Percentiles rank a stretch among this genome's conserved stretches.
These are phyloP conservation scores for Begonia loranthoides DNA, from an alignment of 306 rosid species.

Conservation along the genomic window DNA sequence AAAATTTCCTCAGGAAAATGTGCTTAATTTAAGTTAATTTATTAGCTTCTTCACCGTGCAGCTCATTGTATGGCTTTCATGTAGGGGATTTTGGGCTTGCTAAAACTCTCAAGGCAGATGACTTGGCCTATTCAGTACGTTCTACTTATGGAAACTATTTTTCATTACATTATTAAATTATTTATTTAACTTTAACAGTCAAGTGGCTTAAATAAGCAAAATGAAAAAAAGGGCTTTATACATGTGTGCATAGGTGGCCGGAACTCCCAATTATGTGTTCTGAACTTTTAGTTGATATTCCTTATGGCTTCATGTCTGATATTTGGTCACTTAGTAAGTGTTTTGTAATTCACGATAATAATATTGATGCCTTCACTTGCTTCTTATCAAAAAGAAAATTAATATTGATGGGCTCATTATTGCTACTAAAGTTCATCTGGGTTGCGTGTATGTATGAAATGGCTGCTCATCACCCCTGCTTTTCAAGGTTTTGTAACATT, in stretches of 20 bases:
- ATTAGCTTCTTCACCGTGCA: constrained; percentile 8
- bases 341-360: constrained; percentile 1
- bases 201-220: no score
- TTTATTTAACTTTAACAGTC: no score
- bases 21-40: not conserved
- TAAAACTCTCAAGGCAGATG: constrained; percentile 91
- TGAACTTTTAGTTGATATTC: constrained; percentile 97
- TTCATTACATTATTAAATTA: not conserved
- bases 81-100: constrained; percentile 97
- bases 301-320: constrained; percentile 97
- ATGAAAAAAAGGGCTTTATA: not conserved
- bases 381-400: not conserved
- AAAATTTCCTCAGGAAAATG: not conserved
- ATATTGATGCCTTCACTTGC: not conserved
- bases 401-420: constrained; percentile 1
- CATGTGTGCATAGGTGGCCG: constrained; percentile 58
- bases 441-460: constrained; percentile 97
- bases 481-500: constrained; percentile 93
- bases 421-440: constrained; percentile 23
- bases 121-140: constrained; percentile 96
- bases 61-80: constrained; percentile 15
- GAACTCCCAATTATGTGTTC: constrained; percentile 99
- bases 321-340: constrained; percentile 94
- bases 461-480: constrained; percentile 98
- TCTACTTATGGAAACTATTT: constrained; percentile 5